These are phyloP conservation scores for Nasturtium officinale DNA, from an alignment of 345 rosid species.

Conservation along the genomic window DNA sequence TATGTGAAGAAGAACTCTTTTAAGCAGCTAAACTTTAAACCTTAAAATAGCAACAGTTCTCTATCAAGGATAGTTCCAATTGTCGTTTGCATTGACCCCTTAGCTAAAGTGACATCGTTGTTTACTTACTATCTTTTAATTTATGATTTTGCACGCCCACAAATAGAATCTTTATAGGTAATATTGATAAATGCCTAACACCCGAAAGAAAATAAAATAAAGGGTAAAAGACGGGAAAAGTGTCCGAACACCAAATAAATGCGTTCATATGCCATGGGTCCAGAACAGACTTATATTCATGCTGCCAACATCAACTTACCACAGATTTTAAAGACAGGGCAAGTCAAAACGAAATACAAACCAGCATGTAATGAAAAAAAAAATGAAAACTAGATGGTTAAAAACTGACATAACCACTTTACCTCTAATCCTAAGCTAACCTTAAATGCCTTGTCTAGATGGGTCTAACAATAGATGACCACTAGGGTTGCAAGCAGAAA, in stretches of 20 bases:
- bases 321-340: constrained; percentile 5
- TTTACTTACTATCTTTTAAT: constrained; percentile 29
- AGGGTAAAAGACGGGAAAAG: not conserved
- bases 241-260: constrained; percentile 17
- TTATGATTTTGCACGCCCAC: constrained; percentile 26
- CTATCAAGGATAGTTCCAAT: constrained; percentile 27
- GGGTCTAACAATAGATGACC: constrained; percentile 31
- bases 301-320: constrained; percentile 22
- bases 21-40: constrained; percentile 37
- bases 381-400: constrained; percentile 4
- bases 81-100: constrained; percentile 35
- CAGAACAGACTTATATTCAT: constrained; percentile 25
- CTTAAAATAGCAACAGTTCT: constrained; percentile 37
- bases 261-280: constrained; percentile 29
- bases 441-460: constrained; percentile 29
- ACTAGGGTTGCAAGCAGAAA: constrained; percentile 18
- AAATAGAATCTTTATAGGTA: constrained; percentile 22
- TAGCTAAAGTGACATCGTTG: constrained; percentile 26
- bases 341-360: constrained; percentile 24
- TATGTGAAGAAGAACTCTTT: constrained; percentile 19
- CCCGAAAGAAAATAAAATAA: not conserved
- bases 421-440: constrained; percentile 24
- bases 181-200: constrained; percentile 18
- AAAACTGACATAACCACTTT: constrained; percentile 7
- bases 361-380: not conserved